A percentile compares a stretch with the other conserved stretches of the same genome.
phyloP scores from a whole-genome alignment of 164 flowering plant species.

The Umbellularia californica region DNA sequence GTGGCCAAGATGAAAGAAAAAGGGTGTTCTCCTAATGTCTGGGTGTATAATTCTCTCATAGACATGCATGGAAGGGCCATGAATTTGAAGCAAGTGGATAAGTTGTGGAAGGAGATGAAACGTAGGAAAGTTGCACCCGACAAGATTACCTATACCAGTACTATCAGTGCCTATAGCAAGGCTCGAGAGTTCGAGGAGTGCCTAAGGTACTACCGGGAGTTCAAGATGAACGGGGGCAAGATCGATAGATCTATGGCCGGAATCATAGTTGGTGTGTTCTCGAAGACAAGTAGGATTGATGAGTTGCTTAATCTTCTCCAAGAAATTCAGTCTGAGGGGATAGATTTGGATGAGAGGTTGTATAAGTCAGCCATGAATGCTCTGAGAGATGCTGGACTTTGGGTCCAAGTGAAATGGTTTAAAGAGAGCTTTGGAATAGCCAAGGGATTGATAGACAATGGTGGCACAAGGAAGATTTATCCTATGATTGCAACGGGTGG shows the following conservation, averaged over 20 bases:
- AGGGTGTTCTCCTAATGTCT: constrained; percentile 75
- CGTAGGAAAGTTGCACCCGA: constrained; percentile 56
- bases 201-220: constrained; percentile 49
- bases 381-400: constrained; percentile 67
- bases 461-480: neutral
- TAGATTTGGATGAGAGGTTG: constrained; percentile 55
- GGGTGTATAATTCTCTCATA: constrained; percentile 70
- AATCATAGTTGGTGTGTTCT: constrained; percentile 77
- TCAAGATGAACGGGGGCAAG: constrained; percentile 46
- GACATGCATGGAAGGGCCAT: constrained; percentile 65
- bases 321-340: constrained; percentile 58
- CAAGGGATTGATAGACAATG: neutral
- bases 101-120: constrained; percentile 84
- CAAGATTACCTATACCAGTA: constrained; percentile 62
- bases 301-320: constrained; percentile 63
- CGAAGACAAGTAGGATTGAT: constrained; percentile 46
- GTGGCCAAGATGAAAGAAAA: constrained; percentile 74
- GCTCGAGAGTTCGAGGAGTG: constrained; percentile 56
- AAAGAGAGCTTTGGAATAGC: constrained; percentile 35
- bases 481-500: neutral
- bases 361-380: constrained; percentile 63
- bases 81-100: constrained; percentile 66
- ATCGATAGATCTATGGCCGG: constrained; percentile 71
- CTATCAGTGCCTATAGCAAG: constrained; percentile 57
- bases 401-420: constrained; percentile 50